Percentiles rank a stretch among this genome's conserved stretches.
Conservation (phyloP, 1,284 basidiomycete genomes). For the Heliocybe sulcata region DNA sequence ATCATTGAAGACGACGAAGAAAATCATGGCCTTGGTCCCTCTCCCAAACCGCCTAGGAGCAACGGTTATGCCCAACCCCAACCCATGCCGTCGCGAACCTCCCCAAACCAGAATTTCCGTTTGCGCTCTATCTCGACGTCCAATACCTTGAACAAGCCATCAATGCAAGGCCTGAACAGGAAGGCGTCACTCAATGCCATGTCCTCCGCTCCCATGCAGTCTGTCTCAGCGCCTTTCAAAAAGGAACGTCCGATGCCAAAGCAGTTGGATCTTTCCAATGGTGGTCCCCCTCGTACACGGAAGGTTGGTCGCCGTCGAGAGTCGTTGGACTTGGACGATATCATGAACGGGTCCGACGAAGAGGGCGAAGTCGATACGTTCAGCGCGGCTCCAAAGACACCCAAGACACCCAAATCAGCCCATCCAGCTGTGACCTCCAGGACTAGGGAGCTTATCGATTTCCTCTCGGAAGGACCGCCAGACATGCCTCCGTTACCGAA, state of each 20-base stretch:
- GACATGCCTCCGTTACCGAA: constrained; percentile 20
- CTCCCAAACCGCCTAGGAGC: constrained; percentile 9
- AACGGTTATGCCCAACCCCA: constrained; percentile 5
- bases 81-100: constrained; percentile 5
- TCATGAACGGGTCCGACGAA: constrained; percentile 62
- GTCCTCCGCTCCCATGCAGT: constrained; percentile 7
- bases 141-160: constrained; percentile 8
- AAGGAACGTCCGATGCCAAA: not conserved
- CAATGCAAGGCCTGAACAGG: constrained; percentile 4
- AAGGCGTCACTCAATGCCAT: constrained; percentile 8
- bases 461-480: constrained; percentile 57
- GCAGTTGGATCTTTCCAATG: not conserved
- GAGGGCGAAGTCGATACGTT: constrained; percentile 27
- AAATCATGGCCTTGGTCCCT: constrained; percentile 34
- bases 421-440: constrained; percentile 28
- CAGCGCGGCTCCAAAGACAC: constrained; percentile 10
- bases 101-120: constrained; percentile 9
- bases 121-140: constrained; percentile 20
- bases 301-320: constrained; percentile 50
- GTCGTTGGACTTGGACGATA: constrained; percentile 66
- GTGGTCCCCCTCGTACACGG: constrained; percentile 28
- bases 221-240: not conserved
- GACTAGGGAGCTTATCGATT: constrained; percentile 62
- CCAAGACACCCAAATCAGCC: constrained; percentile 18
- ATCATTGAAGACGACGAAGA: constrained; percentile 40